Base-by-base conservation (phyloP, 169 alveolate species). In the Plasmodium billcollinsi region DNA sequence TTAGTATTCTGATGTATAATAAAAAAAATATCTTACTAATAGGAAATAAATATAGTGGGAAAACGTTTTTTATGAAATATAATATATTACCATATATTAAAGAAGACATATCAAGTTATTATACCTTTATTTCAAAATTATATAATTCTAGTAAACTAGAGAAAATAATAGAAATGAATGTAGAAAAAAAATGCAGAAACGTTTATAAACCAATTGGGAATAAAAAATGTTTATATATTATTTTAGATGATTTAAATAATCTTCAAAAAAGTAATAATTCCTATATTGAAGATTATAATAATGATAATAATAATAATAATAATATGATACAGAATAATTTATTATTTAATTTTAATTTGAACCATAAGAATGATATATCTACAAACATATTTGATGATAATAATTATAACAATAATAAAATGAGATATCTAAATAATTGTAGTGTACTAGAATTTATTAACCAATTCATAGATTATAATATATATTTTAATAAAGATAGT, bases 11-110 rank as follows among this genome's bases (percentile, higher is more conserved):
- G 56, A 86, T 86, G 88, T 73, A 86, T 72, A 86, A 86, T 67
- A 86, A 86, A 62, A 86, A 86, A 45, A 86, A 86, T 21, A 65
- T 86, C 18, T 56, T 86, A n/a, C 50, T 86, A 21, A 45, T 86
- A 33, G 92, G 92, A 18, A 86, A 72, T 20, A 86, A 86, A 86
- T 86, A 59, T 59, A 86, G 92, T 20, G 92, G 92, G 52, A 86
- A 86, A 72, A 86, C 92, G 0, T 86, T 86, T 73, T 86, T 86
- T 74, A 86, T 86, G 92, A 86, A 86, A 15, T 72, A 73, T 61
- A 86, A 86, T 49, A 71, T 86, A 20, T 72, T 86, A 24, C 92
- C 92, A 14, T 86, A 59, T 59, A 33, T 86, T n/a, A 70, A 86
- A 65, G 92, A 86, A 2, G 92, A 86, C 39, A 86, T 86, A 24